Evolutionary conservation across 345 rosid species (phyloP), one percentile per base, ranked within the genome.

Genomic region (Rhodomyrtus tomentosa): DNA sequence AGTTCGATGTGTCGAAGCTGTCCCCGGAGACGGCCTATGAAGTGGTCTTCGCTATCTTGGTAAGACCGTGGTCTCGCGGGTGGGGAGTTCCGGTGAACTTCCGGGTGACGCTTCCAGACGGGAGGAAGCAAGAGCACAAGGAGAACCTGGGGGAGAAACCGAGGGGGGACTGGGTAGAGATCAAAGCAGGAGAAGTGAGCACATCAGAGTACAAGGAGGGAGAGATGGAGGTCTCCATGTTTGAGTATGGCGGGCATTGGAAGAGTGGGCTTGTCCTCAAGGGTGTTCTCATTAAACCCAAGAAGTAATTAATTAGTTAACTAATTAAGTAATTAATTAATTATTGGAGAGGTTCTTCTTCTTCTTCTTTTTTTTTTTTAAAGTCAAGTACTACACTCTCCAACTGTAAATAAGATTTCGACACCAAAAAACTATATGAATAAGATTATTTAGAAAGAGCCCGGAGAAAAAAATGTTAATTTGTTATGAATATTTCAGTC

Each of bases 211-310:
- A 54, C 18, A 83, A 74, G 81, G 87, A 81, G 2, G 92, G 95
- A 83, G 89, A 86, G 68, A 89, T 93, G 76, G 90, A 88, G 83
- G 85, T 93, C 84, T 91, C 93, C 13, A 84, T 93, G 92, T 85
- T 87, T 72, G 98, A 95, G 83, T 50, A 82, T 50, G 88, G 88
- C 12, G 91, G 92, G 55, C 18, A 62, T 15, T 93, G 98, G 98
- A 95, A 93, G 87, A 86, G 73, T n/a, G 96, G 98, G 7, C 91
- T 94, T 20, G 55, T 84, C 42, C 15, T 95, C 85, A 94, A 92
- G 91, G 95, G 95, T 52, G 84, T 92, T 58, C 51, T 80, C 51
- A 89, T 94, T 85, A 89, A 86, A 51, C 95, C 96, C 4, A 91
- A 86, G 53, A 56, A 76, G 14, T 49, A 48, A 85, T 11, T 22